Evolutionary conservation across 2,329 filamentous ascomycete genomes (phyloP), one percentile per base, ranked within the genome.

Genomic region (Calonectria hawksworthii): DNA sequence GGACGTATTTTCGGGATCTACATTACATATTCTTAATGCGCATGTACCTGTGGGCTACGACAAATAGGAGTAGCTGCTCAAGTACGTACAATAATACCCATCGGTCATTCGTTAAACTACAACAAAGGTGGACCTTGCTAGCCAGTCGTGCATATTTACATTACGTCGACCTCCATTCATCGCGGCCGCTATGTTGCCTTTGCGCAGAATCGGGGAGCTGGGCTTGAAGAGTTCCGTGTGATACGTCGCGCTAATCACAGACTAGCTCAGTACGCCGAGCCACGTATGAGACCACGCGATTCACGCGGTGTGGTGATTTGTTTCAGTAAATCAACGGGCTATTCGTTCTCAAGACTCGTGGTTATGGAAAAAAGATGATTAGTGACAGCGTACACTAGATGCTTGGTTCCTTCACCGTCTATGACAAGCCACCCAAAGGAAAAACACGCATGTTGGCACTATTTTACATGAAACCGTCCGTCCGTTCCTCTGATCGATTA

Each of bases 391-490:
- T 85, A 88, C 81, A 86, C 84, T 85, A 87, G 83, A 86, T 85
- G 84, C 83, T 84, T 81, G 82, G 80, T 80, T 83, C 82, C 80
- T 83, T 84, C 83, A 83, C 83, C 83, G 81, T 89, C 87, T 89
- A 89, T 89, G 83, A 87, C 85, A 84, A 87, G 84, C 81, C 80
- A 82, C 61, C 38, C 38, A 50, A 50, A 83, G 82, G 78, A 79
- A 82, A 81, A 85, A 86, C 85, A 83, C 83, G 83, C 84, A 82
- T 84, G 85, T 86, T 86, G 84, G 84, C 84, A 88, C 85, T 89
- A 89, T 87, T 89, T 85, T 90, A 90, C 88, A 85, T 86, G 85
- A 84, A 82, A 79, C 81, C 80, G 77, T 78, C 75, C 70, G 61
- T 82, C 74, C 77, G 68, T 80, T 71, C 81, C 74, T 72, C 64